Base-by-base conservation (phyloP, 2,329 filamentous ascomycete genomes). In the Didymella pinodella region DNA sequence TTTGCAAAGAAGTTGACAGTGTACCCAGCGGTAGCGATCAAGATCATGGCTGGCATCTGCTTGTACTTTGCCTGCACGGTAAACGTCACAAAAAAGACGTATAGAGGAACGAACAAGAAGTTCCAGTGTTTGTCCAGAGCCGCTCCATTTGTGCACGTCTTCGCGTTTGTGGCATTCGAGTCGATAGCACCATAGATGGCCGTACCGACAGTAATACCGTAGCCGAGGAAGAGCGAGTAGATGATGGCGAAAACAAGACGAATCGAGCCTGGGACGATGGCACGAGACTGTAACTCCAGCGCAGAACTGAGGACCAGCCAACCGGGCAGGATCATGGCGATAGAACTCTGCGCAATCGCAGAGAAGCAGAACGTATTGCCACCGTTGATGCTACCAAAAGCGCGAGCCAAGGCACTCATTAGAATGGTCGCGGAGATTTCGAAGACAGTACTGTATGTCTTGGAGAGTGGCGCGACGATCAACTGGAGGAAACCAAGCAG, bases 41-140 rank as follows among this genome's bases (percentile, higher is more conserved):
- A 36, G 20, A 91, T 79, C 90, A 93, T 94, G 57, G 90, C 83
- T 0, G 90, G 90, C 34, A 87, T 85, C 73, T 94, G 90, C 66
- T 85, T 88, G 85, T 86, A 92, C 76, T 92, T 91, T 56, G 90
- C 90, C 65, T 93, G 90, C 73, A 93, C 92, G 69, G 93, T 89
- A 69, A 93, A 83, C 61, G 70, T 71, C 2, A 89, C 88, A 49
- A 93, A 84, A 68, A 88, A 91, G 40, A 91, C 73, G 18, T 91
- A 87, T 73, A 93, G 93, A 6, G 85, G 86, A 0, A 94, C 91
- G 70, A 92, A 92, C 22, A 88, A 79, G 77, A 93, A 92, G 48
- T 83, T 84, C 65, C 83, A 85, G 29, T 81, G 78, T 7, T 83
- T 80, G 18, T 77, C 76, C 31, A 88, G 79, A 0, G 81, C 74